Evolutionary conservation across 2,329 filamentous ascomycete genomes (phyloP).

Genomic region (Chrysosporium keratinophilum): DNA sequence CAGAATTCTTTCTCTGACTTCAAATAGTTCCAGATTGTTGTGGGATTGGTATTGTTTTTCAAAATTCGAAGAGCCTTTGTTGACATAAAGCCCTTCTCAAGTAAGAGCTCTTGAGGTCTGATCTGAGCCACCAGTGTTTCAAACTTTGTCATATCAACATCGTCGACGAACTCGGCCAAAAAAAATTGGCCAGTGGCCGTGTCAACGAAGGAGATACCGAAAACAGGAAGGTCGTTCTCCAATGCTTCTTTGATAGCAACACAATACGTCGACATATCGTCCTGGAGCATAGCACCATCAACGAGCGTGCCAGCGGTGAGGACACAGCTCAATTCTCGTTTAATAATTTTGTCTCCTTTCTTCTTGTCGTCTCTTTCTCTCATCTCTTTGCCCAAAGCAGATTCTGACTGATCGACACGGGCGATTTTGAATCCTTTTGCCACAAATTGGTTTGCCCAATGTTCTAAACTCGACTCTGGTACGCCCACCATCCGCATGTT

Average conservation of each 20-base stretch:
- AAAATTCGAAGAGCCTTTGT: constrained; percentile 84
- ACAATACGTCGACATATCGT: constrained; percentile 95
- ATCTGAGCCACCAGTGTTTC: constrained; percentile 94
- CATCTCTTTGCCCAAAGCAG: constrained; percentile 94
- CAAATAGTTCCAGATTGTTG: constrained; percentile 88
- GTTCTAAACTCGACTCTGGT: constrained; percentile 85
- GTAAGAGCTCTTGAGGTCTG: constrained; percentile 71
- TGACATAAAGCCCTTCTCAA: constrained; percentile 80
- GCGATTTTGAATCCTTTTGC: constrained; percentile 97
- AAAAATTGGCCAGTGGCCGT: constrained; percentile 93
- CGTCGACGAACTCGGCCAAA: constrained; percentile 83
- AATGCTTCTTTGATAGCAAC: constrained; percentile 79
- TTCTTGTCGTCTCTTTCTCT: constrained; percentile 67
- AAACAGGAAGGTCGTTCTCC: constrained; percentile 63
- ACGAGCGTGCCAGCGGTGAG: constrained; percentile 88
- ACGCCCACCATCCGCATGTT: constrained; percentile 99
- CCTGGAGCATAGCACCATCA: constrained; percentile 91
- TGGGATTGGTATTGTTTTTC: constrained; percentile 89
- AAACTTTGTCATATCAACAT: constrained; percentile 88
- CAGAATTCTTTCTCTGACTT: constrained; percentile 85
- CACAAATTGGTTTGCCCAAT: constrained; percentile 97
- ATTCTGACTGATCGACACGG: constrained; percentile 92
- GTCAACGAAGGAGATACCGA: constrained; percentile 89
- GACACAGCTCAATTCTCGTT: constrained; percentile 78
- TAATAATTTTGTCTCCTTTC: constrained; percentile 85